Conservation (phyloP, 345 rosid genomes). For the Populus simonii region DNA sequence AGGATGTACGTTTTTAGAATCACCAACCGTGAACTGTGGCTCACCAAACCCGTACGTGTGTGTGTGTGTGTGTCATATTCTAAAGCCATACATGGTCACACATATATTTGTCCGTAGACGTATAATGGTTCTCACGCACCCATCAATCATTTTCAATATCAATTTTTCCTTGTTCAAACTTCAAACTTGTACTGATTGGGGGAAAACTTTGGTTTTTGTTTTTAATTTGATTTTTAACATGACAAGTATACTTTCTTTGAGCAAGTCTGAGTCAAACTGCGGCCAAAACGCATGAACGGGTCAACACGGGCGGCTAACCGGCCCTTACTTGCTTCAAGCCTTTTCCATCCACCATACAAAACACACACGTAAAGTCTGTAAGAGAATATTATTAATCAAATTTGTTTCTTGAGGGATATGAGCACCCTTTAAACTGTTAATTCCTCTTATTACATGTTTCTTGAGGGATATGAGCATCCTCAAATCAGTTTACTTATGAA, state of each 20-base stretch:
- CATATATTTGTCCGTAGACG: background rate
- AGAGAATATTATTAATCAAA: background rate
- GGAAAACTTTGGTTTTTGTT: background rate
- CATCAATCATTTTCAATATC: background rate
- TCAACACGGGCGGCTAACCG: conserved; percentile 40
- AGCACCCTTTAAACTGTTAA: background rate
- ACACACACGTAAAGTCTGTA: background rate
- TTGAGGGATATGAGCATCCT: no score
- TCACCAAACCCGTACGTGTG: background rate
- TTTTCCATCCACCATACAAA: background rate
- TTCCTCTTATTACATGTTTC: no score
- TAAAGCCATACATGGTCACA: background rate
- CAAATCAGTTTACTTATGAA: no score
- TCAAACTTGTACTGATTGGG: background rate
- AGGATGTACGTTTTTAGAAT: background rate
- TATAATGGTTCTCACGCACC: background rate
- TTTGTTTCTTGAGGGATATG: no score
- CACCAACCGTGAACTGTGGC: background rate
- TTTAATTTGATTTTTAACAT: no score
- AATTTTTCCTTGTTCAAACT: background rate
- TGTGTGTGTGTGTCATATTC: no score
- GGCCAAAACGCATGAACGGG: conserved; percentile 4
- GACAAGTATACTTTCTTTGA: background rate
- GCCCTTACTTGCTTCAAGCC: conserved; percentile 5
- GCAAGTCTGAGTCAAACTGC: conserved; percentile 16